Percentiles rank a stretch among this genome's conserved stretches.
Evolutionary conservation across 495 filamentous ascomycete genomes (phyloP).

Genomic region (Lophiotrema nucula): DNA sequence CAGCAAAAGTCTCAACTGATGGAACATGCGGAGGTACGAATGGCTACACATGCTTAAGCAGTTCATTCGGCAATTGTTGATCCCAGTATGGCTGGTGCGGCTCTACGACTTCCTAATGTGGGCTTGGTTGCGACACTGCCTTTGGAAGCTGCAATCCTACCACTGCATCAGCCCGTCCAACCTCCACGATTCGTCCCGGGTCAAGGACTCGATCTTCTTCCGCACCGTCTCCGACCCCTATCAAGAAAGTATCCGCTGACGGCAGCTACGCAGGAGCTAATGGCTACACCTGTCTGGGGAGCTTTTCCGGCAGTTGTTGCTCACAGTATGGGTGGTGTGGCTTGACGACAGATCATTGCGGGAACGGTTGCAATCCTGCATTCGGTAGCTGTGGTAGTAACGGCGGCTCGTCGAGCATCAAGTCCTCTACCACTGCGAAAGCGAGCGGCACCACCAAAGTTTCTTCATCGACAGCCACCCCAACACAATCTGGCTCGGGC

Average conservation of each 20-base stretch:
- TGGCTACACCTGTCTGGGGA: slow-evolving; percentile 7
- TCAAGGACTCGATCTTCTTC: neutral
- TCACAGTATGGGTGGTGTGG: slow-evolving; percentile 10
- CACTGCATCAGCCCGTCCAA: too few species aligned
- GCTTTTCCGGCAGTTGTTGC: slow-evolving; percentile 8
- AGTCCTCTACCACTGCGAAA: slow-evolving; percentile 13
- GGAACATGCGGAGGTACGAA: slow-evolving; percentile 3
- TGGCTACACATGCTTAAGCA: neutral
- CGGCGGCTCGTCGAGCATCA: too few species aligned
- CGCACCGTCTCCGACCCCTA: neutral
- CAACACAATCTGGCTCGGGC: slow-evolving; percentile 2
- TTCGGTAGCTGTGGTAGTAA: slow-evolving; percentile 9
- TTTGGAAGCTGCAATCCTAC: slow-evolving; percentile 2
- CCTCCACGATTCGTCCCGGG: neutral
- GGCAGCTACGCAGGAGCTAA: slow-evolving; percentile 1
- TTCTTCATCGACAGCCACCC: neutral
- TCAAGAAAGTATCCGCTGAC: slow-evolving; percentile 5
- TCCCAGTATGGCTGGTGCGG: slow-evolving; percentile 8
- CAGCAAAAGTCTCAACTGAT: slow-evolving; percentile 3
- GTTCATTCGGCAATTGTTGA: slow-evolving; percentile 6
- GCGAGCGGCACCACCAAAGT: neutral
- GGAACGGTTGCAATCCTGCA: slow-evolving; percentile 1
- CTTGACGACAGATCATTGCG: slow-evolving; percentile 7
- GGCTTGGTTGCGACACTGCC: slow-evolving; percentile 3
- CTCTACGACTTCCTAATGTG: slow-evolving; percentile 4